phyloP scores from a whole-genome alignment of 495 filamentous ascomycete species.

The Penicillium robsamsonii region DNA sequence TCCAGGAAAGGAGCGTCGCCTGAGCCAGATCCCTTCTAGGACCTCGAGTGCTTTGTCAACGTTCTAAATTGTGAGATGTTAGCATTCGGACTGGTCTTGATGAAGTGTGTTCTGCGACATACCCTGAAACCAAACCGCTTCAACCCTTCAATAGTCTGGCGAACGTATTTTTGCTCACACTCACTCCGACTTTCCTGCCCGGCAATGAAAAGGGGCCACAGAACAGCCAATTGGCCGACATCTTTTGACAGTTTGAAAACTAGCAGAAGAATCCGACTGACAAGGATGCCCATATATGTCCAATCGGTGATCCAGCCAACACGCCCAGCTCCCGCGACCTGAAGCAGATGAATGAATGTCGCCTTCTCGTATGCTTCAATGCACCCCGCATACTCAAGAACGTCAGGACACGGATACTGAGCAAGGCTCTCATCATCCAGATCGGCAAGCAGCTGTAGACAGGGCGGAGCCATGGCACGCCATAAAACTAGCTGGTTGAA shows the following conservation, averaged over 20 bases:
- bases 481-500: slow-evolving; percentile 34
- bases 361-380: slow-evolving; percentile 46
- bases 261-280: slow-evolving; percentile 34
- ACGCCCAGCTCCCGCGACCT: slow-evolving; percentile 36
- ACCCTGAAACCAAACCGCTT: slow-evolving; percentile 41
- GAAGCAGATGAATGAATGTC: slow-evolving; percentile 38
- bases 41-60: slow-evolving; percentile 38
- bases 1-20: slow-evolving; percentile 37
- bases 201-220: slow-evolving; percentile 42
- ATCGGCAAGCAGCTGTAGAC: slow-evolving; percentile 30
- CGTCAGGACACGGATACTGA: slow-evolving; percentile 31
- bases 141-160: slow-evolving; percentile 37
- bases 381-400: slow-evolving; percentile 40
- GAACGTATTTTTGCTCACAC: slow-evolving; percentile 35
- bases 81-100: not conserved
- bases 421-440: slow-evolving; percentile 35
- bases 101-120: not conserved
- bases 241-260: slow-evolving; percentile 38
- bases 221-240: slow-evolving; percentile 36
- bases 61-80: slow-evolving; percentile 22
- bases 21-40: slow-evolving; percentile 39
- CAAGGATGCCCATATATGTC: slow-evolving; percentile 32
- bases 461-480: slow-evolving; percentile 34
- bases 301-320: slow-evolving; percentile 29
- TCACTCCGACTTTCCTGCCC: slow-evolving; percentile 39